phyloP scores from a whole-genome alignment of 805 yeast species.

The Ogataea pilisensis region DNA sequence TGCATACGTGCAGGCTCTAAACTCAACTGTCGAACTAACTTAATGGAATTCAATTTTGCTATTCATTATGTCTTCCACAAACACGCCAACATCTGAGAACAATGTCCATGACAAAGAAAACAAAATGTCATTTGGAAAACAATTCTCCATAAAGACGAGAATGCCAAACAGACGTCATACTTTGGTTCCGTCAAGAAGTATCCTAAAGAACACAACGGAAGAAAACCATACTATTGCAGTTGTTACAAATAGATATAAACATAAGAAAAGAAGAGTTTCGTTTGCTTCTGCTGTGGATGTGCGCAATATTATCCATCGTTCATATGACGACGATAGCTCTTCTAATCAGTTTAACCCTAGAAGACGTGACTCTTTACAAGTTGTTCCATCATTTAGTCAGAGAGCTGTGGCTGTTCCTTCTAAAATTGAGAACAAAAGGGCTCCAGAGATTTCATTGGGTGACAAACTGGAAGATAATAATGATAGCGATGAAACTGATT shows the following conservation, averaged over 20 bases:
- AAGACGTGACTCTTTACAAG: constrained; percentile 28
- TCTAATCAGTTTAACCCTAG: constrained; percentile 18
- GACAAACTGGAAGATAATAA: constrained; percentile 2
- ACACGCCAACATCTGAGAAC: not conserved
- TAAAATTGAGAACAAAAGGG: not conserved
- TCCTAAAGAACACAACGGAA: constrained; percentile 32
- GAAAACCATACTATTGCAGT: constrained; percentile 36
- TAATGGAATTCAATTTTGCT: too few relatives aligned
- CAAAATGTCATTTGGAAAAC: constrained; percentile 1
- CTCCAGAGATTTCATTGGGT: not conserved
- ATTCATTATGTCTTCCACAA: not conserved
- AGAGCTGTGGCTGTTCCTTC: not conserved
- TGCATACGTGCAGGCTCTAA: not conserved
- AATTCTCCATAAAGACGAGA: not conserved
- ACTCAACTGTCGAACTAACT: not conserved
- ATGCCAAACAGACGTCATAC: constrained; percentile 30
- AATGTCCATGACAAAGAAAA: constrained; percentile 2
- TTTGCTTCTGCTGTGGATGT: constrained; percentile 74
- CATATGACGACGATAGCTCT: constrained; percentile 26
- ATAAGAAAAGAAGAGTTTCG: constrained; percentile 54
- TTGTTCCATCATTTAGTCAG: constrained; percentile 25
- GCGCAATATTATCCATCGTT: constrained; percentile 44
- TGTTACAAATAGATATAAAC: constrained; percentile 25
- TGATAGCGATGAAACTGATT: constrained; percentile 10
- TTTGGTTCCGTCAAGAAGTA: constrained; percentile 36